A percentile compares a stretch with the other conserved stretches of the same genome.
Evolutionary conservation across 495 filamentous ascomycete genomes (phyloP).

Genomic region (Clohesyomyces aquaticus): DNA sequence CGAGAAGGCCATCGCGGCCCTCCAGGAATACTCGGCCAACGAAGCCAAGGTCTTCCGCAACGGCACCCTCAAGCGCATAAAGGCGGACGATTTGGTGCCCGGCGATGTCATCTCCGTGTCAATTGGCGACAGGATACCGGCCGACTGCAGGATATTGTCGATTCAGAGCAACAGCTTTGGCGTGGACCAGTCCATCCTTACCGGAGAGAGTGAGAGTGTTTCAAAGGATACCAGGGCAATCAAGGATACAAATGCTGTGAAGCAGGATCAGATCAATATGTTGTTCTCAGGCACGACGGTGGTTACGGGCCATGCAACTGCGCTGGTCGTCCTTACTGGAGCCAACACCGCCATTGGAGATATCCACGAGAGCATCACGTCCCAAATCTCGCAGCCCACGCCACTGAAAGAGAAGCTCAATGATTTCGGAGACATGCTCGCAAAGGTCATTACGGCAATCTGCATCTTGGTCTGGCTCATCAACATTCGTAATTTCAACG

Average conservation of each 20-base stretch:
- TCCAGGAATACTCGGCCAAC: conserved; percentile 99
- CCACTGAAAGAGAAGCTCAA: conserved; percentile 98
- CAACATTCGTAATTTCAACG: conserved; percentile 95
- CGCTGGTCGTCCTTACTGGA: conserved; percentile 90
- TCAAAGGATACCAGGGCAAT: conserved; percentile 74
- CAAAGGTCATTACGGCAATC: conserved; percentile 97
- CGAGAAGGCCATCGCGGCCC: conserved; percentile 96
- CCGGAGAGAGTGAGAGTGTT: conserved; percentile 97
- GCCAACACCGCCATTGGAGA: conserved; percentile 93
- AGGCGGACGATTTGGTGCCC: conserved; percentile 94
- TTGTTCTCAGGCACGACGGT: conserved; percentile 98
- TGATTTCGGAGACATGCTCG: conserved; percentile 94
- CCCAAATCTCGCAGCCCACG: conserved; percentile 96
- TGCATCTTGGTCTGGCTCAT: conserved; percentile 97
- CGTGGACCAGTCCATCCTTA: conserved; percentile 96
- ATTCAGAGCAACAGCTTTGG: conserved; percentile 97
- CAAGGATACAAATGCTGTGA: conserved; percentile 81
- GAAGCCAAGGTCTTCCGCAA: conserved; percentile 89
- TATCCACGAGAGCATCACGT: conserved; percentile 97
- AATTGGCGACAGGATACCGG: conserved; percentile 94
- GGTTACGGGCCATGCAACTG: conserved; percentile 89
- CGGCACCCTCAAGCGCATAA: conserved; percentile 74
- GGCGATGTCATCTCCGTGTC: conserved; percentile 89
- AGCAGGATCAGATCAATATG: conserved; percentile 98
- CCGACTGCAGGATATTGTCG: conserved; percentile 86